Evolutionary conservation across 108 stramenopile species (phyloP).

Genomic region (Stephanodiscus triporus): DNA sequence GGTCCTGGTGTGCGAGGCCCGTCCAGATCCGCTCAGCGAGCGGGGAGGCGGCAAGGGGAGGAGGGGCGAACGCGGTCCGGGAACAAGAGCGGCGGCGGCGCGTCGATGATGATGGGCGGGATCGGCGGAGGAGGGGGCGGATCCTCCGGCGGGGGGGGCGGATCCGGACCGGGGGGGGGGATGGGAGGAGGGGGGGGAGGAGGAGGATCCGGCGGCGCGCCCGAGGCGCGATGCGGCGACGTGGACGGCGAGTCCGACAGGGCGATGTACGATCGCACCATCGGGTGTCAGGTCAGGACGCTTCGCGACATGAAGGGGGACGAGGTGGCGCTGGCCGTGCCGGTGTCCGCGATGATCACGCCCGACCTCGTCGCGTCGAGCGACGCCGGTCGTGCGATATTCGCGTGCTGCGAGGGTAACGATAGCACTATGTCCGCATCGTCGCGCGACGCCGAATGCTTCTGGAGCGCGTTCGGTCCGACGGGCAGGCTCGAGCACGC

Average conservation of each 20-base stretch:
- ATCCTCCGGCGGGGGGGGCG: neutral
- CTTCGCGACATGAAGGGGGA: slow-evolving; percentile 77
- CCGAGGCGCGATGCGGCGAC: slow-evolving; percentile 63
- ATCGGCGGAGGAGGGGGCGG: no score
- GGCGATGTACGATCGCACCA: slow-evolving; percentile 81
- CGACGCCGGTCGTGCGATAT: slow-evolving; percentile 80
- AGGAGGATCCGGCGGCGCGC: neutral
- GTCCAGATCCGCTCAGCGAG: neutral
- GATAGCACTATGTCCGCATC: no score
- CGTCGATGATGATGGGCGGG: neutral
- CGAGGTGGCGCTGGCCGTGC: slow-evolving; percentile 74
- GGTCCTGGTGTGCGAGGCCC: slow-evolving; percentile 58
- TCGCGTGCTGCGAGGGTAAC: slow-evolving; percentile 64
- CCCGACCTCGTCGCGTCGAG: slow-evolving; percentile 86
- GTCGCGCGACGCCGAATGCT: no score
- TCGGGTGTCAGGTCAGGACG: slow-evolving; percentile 84
- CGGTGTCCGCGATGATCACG: slow-evolving; percentile 75
- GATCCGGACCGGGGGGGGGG: slow-evolving; percentile 3
- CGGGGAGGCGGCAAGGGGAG: neutral
- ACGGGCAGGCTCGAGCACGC: slow-evolving; percentile 55
- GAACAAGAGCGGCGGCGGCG: neutral
- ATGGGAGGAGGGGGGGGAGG: slow-evolving; percentile 6
- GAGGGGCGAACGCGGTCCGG: neutral
- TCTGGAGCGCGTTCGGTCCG: slow-evolving; percentile 83
- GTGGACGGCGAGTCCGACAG: slow-evolving; percentile 70